These are phyloP conservation scores for Chrysopogon serrulatus DNA, from an alignment of 176 grass and related monocot genomes.

Conservation along the genomic window DNA sequence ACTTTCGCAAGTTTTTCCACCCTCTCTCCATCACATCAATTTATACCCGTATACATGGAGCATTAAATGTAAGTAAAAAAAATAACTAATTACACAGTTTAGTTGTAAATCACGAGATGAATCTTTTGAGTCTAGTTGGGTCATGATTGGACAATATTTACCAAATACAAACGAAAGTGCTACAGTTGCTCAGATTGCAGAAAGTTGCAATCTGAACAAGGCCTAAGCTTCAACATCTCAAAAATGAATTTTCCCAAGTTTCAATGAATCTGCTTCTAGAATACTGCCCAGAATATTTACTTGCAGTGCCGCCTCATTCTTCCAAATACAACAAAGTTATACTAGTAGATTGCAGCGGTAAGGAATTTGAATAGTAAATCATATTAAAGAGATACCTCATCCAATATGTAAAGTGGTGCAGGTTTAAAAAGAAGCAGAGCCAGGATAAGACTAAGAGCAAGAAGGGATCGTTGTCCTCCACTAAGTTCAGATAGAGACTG, in stretches of 20 bases:
- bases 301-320: neutral
- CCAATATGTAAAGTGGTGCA: constrained; percentile 95
- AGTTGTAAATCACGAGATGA: too few relatives aligned
- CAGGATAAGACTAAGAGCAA: constrained; percentile 96
- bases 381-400: constrained; percentile 61
- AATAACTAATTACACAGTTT: too few relatives aligned
- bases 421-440: constrained; percentile 96
- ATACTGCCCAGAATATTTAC: neutral
- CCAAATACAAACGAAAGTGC: too few relatives aligned
- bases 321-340: neutral
- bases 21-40: too few relatives aligned
- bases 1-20: too few relatives aligned
- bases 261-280: neutral
- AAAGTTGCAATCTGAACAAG: too few relatives aligned
- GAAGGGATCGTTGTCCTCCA: constrained; percentile 94
- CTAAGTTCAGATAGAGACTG: constrained; percentile 97
- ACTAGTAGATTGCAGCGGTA: neutral
- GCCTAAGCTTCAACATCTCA: neutral
- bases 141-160: too few relatives aligned
- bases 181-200: too few relatives aligned
- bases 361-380: constrained; percentile 20
- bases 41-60: too few relatives aligned
- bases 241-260: neutral
- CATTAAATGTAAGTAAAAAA: too few relatives aligned
- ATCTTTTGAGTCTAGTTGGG: too few relatives aligned